Conservation (phyloP, 148 eudicot genomes). For the Rhododendron ovatum region DNA sequence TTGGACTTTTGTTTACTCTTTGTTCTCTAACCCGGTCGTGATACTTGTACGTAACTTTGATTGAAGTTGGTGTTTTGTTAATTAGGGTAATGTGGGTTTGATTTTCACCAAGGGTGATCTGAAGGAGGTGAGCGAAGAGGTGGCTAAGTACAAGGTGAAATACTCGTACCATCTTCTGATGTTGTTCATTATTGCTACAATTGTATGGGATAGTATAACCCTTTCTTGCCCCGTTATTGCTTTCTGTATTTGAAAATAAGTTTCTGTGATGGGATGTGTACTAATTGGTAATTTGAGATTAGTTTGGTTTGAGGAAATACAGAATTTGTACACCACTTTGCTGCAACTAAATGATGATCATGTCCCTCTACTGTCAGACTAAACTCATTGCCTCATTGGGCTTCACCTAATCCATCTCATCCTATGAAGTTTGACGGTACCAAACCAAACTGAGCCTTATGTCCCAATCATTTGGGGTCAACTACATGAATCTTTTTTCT, state of each 20-base stretch:
- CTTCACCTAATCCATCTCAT: neutral
- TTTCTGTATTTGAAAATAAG: neutral
- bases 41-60: neutral
- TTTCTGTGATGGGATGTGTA: neutral
- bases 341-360: neutral
- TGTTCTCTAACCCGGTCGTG: neutral
- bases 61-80: neutral
- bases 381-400: neutral
- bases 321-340: neutral
- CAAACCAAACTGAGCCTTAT: no score
- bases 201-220: neutral
- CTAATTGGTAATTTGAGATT: neutral
- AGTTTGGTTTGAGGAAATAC: neutral
- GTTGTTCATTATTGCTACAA: neutral
- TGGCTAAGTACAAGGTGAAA: slow-evolving; percentile 39
- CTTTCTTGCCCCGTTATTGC: neutral
- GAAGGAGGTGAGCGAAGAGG: slow-evolving; percentile 47
- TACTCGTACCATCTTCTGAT: neutral
- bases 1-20: neutral
- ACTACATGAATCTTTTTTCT: no score
- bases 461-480: no score
- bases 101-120: slow-evolving; percentile 48
- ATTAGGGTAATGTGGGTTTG: slow-evolving; percentile 43
- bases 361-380: neutral
- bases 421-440: neutral